phyloP scores from a whole-genome alignment of 2,329 filamentous ascomycete genomes.

The Pseudopyricularia cyperi region DNA sequence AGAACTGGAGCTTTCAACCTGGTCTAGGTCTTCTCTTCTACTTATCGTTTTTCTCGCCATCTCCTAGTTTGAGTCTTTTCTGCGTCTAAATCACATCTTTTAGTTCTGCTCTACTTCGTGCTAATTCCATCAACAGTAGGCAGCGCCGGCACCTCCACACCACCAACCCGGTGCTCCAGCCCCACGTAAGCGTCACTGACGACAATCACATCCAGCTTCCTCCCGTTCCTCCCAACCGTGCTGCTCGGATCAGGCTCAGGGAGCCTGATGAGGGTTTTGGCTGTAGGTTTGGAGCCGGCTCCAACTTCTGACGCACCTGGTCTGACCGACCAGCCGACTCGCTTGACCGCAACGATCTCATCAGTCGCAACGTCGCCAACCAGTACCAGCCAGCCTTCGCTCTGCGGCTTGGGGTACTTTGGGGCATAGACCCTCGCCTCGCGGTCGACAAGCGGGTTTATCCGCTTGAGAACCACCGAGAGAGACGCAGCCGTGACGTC shows the following conservation, averaged over 20 bases:
- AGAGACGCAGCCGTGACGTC: constrained; percentile 49
- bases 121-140: constrained; percentile 27
- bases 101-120: not conserved
- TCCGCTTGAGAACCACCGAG: constrained; percentile 48
- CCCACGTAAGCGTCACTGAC: constrained; percentile 82
- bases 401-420: constrained; percentile 85
- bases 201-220: constrained; percentile 59
- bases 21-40: too few relatives aligned
- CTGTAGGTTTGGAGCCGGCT: constrained; percentile 32
- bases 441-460: constrained; percentile 50
- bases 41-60: too few relatives aligned
- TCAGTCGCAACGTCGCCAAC: constrained; percentile 54
- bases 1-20: too few relatives aligned
- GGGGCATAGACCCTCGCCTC: constrained; percentile 76
- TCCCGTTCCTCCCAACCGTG: constrained; percentile 12
- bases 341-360: constrained; percentile 76
- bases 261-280: constrained; percentile 46
- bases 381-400: constrained; percentile 83
- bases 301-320: constrained; percentile 13
- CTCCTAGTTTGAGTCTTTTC: too few relatives aligned
- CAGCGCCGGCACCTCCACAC: constrained; percentile 36
- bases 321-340: constrained; percentile 53
- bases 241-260: constrained; percentile 27
- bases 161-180: constrained; percentile 41
- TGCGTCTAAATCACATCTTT: too few relatives aligned